These are phyloP conservation scores for Calycina herbarum DNA, from an alignment of 2,329 filamentous ascomycete genomes.

Conservation along the genomic window DNA sequence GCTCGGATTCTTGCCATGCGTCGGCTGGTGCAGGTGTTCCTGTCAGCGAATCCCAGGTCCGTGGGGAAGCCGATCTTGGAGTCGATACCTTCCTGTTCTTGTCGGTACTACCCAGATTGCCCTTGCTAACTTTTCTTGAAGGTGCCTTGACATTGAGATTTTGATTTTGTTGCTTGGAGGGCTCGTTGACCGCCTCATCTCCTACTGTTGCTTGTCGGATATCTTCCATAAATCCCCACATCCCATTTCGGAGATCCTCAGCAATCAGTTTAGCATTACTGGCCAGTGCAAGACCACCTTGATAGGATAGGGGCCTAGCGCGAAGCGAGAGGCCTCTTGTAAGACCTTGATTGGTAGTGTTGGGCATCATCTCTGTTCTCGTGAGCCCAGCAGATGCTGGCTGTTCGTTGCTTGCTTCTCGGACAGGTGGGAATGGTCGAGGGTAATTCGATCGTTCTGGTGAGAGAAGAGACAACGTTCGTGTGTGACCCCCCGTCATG, in stretches of 20 bases:
- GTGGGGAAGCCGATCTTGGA: constrained; percentile 26
- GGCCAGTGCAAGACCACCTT: constrained; percentile 36
- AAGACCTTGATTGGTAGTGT: constrained; percentile 33
- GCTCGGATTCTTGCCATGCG: constrained; percentile 23
- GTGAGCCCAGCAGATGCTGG: constrained; percentile 15
- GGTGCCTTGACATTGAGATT: constrained; percentile 31
- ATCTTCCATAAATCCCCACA: constrained; percentile 95
- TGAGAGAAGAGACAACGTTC: constrained; percentile 79
- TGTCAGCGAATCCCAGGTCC: constrained; percentile 37
- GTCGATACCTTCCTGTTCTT: constrained; percentile 25
- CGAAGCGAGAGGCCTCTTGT: constrained; percentile 30
- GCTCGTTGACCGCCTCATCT: constrained; percentile 76
- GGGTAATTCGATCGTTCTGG: constrained; percentile 41
- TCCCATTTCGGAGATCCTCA: constrained; percentile 82
- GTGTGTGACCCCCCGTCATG: constrained; percentile 65
- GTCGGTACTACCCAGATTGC: constrained; percentile 28
- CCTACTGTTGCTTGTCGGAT: constrained; percentile 93
- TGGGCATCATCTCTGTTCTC: constrained; percentile 34
- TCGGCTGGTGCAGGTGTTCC: constrained; percentile 23
- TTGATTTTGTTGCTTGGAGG: constrained; percentile 36
- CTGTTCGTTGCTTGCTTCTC: constrained; percentile 36
- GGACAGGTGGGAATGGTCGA: constrained; percentile 37
- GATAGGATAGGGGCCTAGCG: constrained; percentile 35
- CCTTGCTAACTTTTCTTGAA: constrained; percentile 41
- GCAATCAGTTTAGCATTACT: constrained; percentile 38